Evolutionary conservation across 2,329 filamentous ascomycete species (phyloP), one percentile per base, ranked within the genome.

Genomic region (Cercospora nicotianae): DNA sequence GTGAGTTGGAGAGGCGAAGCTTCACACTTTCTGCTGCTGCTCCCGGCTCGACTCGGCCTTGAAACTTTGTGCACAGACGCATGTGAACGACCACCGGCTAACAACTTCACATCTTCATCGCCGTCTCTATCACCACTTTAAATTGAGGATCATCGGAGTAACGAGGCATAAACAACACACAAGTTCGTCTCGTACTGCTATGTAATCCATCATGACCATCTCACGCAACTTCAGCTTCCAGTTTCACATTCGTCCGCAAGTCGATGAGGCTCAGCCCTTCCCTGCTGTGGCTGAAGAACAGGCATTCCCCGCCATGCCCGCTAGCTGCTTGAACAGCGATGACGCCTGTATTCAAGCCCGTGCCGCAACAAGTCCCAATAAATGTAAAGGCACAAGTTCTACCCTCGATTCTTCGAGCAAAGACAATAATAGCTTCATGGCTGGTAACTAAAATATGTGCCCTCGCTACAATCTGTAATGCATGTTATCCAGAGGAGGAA

Each of bases 1-100:
- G 30, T 59, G 28, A 58, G 30, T 59, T 59, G 55, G 9, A 28
- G 23, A 30, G 23, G 23, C 55, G 55, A 36, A 59, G 55, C 55
- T 59, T 59, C n/a, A 36, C 55, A 36, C 55, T 36, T 20, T 59
- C 55, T 33, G 23, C n/a, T 9, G n/a, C 9, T 9, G 9, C 36
- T 1, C 31, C 31, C 16, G 55, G 55, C 18, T 18, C 16, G 55
- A 59, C 28, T 59, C 55, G 55, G 55, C 55, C 48, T 26, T 36
- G 28, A 59, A 36, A 59, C 55, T 36, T 36, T 59, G 55, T 59
- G 55, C 48, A 55, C 48, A 28, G 48, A 55, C 48, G 48, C 48
- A 55, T 28, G 48, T 55, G 48, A 55, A 55, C 48, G 23, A 55
- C 23, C 10, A 28, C 23, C 2, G 5, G 8, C 5, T 26, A 1